These are phyloP conservation scores for Sarocladium kiliense DNA, from an alignment of 2,329 filamentous ascomycete genomes.

Conservation along the genomic window DNA sequence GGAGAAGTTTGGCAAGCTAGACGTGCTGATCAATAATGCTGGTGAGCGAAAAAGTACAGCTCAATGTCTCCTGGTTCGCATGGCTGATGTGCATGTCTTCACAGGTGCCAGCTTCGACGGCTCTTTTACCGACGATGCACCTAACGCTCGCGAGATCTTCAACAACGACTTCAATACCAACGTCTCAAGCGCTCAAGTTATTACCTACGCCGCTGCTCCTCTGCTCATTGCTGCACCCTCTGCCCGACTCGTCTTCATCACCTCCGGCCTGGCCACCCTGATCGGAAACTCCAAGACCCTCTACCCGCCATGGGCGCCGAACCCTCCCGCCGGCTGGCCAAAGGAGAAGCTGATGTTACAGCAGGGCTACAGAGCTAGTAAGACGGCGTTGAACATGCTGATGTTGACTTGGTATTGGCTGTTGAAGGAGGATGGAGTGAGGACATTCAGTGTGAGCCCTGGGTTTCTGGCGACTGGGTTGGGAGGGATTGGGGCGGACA, in stretches of 20 bases:
- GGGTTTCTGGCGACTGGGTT: slow-evolving; percentile 40
- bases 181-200: slow-evolving; percentile 34
- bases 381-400: slow-evolving; percentile 15
- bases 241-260: slow-evolving; percentile 41
- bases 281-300: slow-evolving; percentile 18
- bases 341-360: slow-evolving; percentile 28
- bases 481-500: slow-evolving; percentile 17
- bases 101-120: slow-evolving; percentile 35
- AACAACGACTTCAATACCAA: slow-evolving; percentile 42
- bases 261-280: slow-evolving; percentile 32
- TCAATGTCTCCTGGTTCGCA: neutral
- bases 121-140: slow-evolving; percentile 17
- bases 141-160: slow-evolving; percentile 31
- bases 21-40: slow-evolving; percentile 29
- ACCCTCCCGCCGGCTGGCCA: slow-evolving; percentile 37
- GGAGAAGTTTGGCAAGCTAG: slow-evolving; percentile 21
- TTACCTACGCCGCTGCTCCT: slow-evolving; percentile 31
- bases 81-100: neutral
- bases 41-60: slow-evolving; percentile 15
- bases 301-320: slow-evolving; percentile 18
- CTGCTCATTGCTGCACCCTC: slow-evolving; percentile 33
- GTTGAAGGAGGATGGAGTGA: slow-evolving; percentile 40
- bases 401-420: slow-evolving; percentile 31
- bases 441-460: slow-evolving; percentile 38
- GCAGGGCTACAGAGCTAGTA: slow-evolving; percentile 11